Conservation (phyloP, 2,329 filamentous ascomycete species). For the Grosmannia penicillata region DNA sequence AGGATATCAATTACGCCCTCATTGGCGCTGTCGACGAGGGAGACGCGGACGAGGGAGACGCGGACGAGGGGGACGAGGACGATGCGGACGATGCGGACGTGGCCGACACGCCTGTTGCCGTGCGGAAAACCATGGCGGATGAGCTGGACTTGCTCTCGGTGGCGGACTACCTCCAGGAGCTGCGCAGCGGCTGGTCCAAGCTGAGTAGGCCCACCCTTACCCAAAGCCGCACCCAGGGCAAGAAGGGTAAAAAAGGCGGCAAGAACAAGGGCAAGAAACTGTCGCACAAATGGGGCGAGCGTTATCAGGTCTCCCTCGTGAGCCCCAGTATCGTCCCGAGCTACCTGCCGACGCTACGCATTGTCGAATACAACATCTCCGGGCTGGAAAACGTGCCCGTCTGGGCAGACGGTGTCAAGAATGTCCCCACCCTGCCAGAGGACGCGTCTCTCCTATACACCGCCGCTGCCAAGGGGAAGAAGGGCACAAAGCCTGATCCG, state of each 20-base stretch:
- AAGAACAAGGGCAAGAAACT: conserved; percentile 19
- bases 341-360: conserved; percentile 75
- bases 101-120: neutral
- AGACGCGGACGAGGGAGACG: conserved; percentile 26
- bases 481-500: conserved; percentile 28
- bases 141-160: conserved; percentile 50
- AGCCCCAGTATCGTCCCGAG: conserved; percentile 84
- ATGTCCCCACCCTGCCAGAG: conserved; percentile 8
- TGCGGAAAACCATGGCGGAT: conserved; percentile 28
- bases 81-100: neutral
- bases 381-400: conserved; percentile 46
- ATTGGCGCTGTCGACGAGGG: conserved; percentile 13
- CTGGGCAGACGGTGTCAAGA: conserved; percentile 25
- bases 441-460: conserved; percentile 12
- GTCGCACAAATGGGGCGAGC: conserved; percentile 52
- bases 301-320: conserved; percentile 69
- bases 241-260: conserved; percentile 3
- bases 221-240: conserved; percentile 30
- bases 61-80: neutral
- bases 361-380: conserved; percentile 87
- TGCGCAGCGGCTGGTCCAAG: conserved; percentile 64
- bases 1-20: conserved; percentile 51
- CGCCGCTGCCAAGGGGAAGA: conserved; percentile 12
- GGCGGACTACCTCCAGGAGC: conserved; percentile 64
- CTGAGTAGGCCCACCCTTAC: too few relatives aligned